Base-by-base conservation (phyloP, 768 basidiomycete genomes). In the Phylloporus sp. region DNA sequence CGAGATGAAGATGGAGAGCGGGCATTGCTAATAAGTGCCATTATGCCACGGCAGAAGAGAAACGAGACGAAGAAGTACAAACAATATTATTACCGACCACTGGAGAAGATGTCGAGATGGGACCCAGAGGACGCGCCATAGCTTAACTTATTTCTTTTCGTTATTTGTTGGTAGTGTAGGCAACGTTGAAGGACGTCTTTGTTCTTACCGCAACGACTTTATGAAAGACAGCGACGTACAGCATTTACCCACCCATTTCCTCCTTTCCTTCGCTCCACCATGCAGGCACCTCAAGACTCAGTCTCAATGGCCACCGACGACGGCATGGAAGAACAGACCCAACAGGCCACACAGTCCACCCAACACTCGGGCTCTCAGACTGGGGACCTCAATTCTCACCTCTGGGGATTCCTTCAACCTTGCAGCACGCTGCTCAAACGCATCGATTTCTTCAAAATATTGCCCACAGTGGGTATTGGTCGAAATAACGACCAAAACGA, bases 61-160 rank as follows among this genome's bases (percentile, higher is more conserved):
- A 82, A 71, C 42, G 86, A 81, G 69, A 91, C 87, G 65, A 89
- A 85, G 77, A 85, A 88, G 70, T 86, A 85, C 55, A 91, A 91
- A 67, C 85, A 88, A 65, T 91, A 91, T 70, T 91, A 91, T 69
- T 91, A 83, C 71, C 76, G 77, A 26, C 88, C 88, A 9, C 68
- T 91, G 53, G 84, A 72, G 27, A 89, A 86, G 70, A 82, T 85
- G 22, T 79, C 81, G 39, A 72, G 80, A 59, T 89, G 86, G 86
- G 86, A 89, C 66, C 73, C 79, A 2, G 86, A 89, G 62, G 86
- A 88, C 54, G 84, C 67, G 2, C 59, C 60, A 2, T 68, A 60
- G 56, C 39, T 50, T 32, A 39, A 27, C 2, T 46, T 61, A 44
- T 51, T 50, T 49, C 22, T 8, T 27, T 22, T 6, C 22, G 12